Evolutionary conservation across 83 land plant genomes (phyloP).

Genomic region (Picea abies): DNA sequence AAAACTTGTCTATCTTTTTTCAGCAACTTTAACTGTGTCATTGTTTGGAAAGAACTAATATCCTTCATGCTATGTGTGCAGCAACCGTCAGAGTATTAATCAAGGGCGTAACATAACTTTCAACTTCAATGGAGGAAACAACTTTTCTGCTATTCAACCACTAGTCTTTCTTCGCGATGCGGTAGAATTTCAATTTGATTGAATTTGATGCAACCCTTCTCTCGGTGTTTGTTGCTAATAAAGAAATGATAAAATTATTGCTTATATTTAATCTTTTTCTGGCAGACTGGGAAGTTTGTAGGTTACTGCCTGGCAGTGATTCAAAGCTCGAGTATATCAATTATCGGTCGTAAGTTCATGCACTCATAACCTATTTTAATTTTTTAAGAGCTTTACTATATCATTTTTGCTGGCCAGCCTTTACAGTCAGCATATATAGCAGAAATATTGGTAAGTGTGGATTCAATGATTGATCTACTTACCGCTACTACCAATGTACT

Average conservation of each 20-base stretch:
- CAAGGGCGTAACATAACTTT: constrained; percentile 42
- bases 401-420: too few species aligned
- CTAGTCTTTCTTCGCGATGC: constrained; percentile 33
- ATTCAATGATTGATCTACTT: too few species aligned
- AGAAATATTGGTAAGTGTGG: too few species aligned
- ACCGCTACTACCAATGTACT: too few species aligned
- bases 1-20: background rate
- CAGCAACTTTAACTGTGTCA: background rate
- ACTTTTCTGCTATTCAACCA: constrained; percentile 43
- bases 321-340: background rate
- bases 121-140: constrained; percentile 52
- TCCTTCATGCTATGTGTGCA: constrained; percentile 21
- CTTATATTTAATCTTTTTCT: background rate
- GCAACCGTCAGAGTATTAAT: constrained; percentile 30
- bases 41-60: constrained; percentile 18
- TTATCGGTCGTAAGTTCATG: constrained; percentile 9
- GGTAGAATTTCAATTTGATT: constrained; percentile 17
- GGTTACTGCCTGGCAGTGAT: constrained; percentile 17
- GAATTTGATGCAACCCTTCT: background rate
- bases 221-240: background rate
- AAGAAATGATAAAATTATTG: background rate
- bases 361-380: too few species aligned
- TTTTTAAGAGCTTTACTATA: too few species aligned
- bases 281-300: background rate
- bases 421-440: too few species aligned